A percentile compares a stretch with the other conserved stretches of the same genome.
These are phyloP conservation scores for Rosa chinensis DNA, from an alignment of 306 rosid genomes.

Conservation along the genomic window DNA sequence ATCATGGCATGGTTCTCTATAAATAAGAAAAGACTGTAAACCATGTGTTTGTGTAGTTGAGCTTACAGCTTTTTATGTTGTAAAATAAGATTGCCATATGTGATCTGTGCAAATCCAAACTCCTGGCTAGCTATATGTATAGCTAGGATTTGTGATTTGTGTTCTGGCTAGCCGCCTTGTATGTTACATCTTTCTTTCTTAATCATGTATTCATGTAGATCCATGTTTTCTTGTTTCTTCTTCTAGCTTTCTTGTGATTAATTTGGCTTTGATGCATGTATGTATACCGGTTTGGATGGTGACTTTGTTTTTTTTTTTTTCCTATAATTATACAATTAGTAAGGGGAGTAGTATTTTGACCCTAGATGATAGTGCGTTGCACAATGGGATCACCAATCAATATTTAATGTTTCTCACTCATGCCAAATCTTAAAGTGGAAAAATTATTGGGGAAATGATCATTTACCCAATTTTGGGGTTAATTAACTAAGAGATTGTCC, in stretches of 20 bases:
- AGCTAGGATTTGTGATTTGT: conserved; percentile 3
- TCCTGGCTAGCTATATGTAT: background rate
- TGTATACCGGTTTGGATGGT: background rate
- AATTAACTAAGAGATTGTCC: too few species aligned
- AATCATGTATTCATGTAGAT: background rate
- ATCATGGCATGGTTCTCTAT: background rate
- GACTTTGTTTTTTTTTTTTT: background rate
- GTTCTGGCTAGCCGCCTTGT: background rate
- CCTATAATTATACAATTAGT: background rate
- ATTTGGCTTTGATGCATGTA: background rate
- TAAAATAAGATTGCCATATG: background rate
- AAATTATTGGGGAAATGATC: too few species aligned
- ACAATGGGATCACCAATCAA: too few species aligned
- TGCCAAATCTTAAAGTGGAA: too few species aligned
- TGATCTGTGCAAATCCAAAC: conserved; percentile 11
- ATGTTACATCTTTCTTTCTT: background rate
- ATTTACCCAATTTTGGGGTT: too few species aligned
- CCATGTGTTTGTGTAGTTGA: background rate
- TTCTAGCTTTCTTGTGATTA: background rate
- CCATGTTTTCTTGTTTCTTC: background rate
- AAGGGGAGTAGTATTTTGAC: background rate
- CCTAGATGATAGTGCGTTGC: too few species aligned
- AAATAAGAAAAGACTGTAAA: background rate
- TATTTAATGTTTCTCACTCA: too few species aligned
- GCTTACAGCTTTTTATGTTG: background rate